Evolutionary conservation across 805 yeast species (phyloP).

Genomic region (Suhomyces sp.): DNA sequence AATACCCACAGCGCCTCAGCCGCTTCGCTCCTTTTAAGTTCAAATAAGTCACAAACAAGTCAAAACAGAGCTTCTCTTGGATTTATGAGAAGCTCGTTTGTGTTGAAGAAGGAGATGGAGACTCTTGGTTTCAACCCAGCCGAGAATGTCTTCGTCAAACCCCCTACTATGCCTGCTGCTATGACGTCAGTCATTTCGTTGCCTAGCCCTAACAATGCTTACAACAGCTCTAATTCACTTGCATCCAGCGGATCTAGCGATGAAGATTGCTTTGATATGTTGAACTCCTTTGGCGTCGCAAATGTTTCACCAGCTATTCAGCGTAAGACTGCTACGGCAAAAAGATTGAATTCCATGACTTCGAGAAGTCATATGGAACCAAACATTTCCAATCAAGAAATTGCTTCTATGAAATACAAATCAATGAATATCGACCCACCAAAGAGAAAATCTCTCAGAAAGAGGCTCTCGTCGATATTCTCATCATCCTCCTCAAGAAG

Average conservation of each 20-base stretch:
- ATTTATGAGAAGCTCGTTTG: constrained; percentile 42
- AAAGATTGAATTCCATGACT: constrained; percentile 3
- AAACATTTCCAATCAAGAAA: constrained; percentile 9
- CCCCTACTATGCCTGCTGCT: constrained; percentile 20
- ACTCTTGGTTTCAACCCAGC: constrained; percentile 29
- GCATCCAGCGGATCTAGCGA: constrained; percentile 9
- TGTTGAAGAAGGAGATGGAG: constrained; percentile 41
- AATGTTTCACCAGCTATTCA: not conserved
- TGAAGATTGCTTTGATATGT: constrained; percentile 24
- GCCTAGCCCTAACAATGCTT: not conserved
- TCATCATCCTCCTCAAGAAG: constrained; percentile 4
- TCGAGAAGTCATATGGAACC: not conserved
- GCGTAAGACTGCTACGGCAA: not conserved
- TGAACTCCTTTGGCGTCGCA: constrained; percentile 18
- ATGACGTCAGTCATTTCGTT: constrained; percentile 10
- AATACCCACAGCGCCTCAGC: constrained; percentile 12
- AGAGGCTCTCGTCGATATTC: constrained; percentile 12
- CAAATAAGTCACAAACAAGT: not conserved
- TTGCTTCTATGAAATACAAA: constrained; percentile 12
- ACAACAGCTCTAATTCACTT: constrained; percentile 8
- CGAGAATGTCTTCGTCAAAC: constrained; percentile 26
- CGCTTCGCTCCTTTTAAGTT: constrained; percentile 11
- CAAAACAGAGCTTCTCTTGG: constrained; percentile 36
- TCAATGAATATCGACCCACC: constrained; percentile 8
- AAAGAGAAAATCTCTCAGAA: constrained; percentile 15